A percentile compares a stretch with the other conserved stretches of the same genome.
phyloP scores from a whole-genome alignment of 2,329 filamentous ascomycete species.

The Paraphoma sp. region DNA sequence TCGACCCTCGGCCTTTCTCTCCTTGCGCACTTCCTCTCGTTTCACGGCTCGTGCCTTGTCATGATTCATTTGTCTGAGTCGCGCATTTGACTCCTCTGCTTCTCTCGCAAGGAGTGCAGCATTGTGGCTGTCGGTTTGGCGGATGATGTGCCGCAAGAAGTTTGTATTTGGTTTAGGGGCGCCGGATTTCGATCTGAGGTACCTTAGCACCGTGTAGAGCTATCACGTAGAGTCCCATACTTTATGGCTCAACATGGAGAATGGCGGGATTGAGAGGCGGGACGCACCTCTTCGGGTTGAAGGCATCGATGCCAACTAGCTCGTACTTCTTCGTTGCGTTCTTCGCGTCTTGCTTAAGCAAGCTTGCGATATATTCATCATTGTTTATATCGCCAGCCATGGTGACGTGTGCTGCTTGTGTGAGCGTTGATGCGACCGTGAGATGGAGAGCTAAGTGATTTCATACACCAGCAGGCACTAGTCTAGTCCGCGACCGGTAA shows the following conservation, averaged over 20 bases:
- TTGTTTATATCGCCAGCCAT: constrained; percentile 50
- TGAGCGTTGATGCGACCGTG: not conserved
- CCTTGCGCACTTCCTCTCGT: constrained; percentile 14
- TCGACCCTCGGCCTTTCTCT: constrained; percentile 25
- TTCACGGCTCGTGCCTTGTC: constrained; percentile 19
- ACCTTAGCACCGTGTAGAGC: constrained; percentile 1
- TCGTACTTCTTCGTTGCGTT: constrained; percentile 77
- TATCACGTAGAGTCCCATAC: not conserved
- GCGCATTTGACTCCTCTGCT: constrained; percentile 75
- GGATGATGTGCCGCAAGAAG: constrained; percentile 87
- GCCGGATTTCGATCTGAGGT: constrained; percentile 64
- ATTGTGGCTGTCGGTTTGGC: constrained; percentile 89
- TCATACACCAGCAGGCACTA: constrained; percentile 9
- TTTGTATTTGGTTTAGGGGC: constrained; percentile 88
- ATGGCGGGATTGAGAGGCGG: not conserved
- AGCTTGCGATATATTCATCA: constrained; percentile 79
- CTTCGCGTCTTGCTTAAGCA: constrained; percentile 82
- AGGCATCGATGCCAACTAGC: constrained; percentile 74
- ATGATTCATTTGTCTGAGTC: constrained; percentile 60
- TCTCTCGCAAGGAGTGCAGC: constrained; percentile 84
- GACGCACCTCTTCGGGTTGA: constrained; percentile 61
- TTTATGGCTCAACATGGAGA: too few species aligned
- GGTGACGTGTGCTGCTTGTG: not conserved
- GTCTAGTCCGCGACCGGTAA: constrained; percentile 25
- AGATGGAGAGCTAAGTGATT: too few species aligned